Base-by-base conservation (phyloP, 1,139 yeast species). In the Pichia sp. region DNA sequence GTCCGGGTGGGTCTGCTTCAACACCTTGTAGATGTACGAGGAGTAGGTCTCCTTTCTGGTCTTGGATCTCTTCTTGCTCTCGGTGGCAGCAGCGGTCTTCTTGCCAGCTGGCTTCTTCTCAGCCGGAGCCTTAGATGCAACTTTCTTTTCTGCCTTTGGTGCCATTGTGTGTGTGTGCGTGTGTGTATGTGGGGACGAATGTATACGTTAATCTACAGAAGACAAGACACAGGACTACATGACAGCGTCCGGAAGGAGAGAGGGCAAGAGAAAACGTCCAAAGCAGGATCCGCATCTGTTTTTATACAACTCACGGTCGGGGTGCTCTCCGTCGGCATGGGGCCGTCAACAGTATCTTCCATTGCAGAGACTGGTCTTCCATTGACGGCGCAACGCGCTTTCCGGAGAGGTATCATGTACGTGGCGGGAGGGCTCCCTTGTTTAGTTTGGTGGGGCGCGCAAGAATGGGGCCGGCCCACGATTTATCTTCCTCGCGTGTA, bases 1-100 rank as follows among this genome's bases (percentile, higher is more conserved):
- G 76, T 93, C 99, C 76, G 99, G 97, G 80, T 95, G 97, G 64
- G 99, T 92, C 83, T 93, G 97, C 81, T 92, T 90, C 76, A 92
- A 85, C 67, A 91, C 98, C 80, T 93, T 93, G 95, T 92, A 93
- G 73, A 93, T 93, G 80, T 93, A 93, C 63, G 98, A 91, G 65
- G 97, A 91, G 84, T 92, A 93, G 63, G 99, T 91, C 80, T 93
- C 98, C 88, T 91, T 92, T 86, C 99, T 90, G 70, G 95, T 80
- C 87, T 92, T 93, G 69, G 91, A 75, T 83, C 96, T 91, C 91
- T 89, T 92, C 85, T 91, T 92, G 74, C 85, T 77, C 69, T 85
- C 95, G 60, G 88, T 83, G 61, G 87, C 73, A 56, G 81, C 70
- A 66, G 92, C 81, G 71, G 97, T 91, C 83, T 92, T 93, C 85